Percentiles rank a stretch among this genome's conserved stretches.
These are phyloP conservation scores for Boletus speciosus DNA, from an alignment of 768 basidiomycete genomes.

Conservation along the genomic window DNA sequence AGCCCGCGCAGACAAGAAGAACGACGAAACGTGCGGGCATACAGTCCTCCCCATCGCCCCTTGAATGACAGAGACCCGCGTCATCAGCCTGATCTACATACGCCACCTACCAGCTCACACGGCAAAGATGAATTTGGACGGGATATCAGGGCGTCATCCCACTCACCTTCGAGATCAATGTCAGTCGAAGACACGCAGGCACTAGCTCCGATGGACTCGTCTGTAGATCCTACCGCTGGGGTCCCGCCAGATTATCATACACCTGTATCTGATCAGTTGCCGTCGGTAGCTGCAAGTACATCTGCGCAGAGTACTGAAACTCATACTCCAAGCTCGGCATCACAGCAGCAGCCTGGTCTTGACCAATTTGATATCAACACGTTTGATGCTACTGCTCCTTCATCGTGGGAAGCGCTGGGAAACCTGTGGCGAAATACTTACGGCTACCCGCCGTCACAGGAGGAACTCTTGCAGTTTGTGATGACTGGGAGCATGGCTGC, in stretches of 20 bases:
- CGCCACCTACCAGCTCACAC: conserved; percentile 28
- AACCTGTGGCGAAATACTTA: conserved; percentile 72
- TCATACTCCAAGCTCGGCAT: conserved; percentile 34
- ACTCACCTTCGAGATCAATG: conserved; percentile 29
- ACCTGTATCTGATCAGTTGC: conserved; percentile 37
- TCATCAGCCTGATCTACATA: conserved; percentile 24
- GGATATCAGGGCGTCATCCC: conserved; percentile 62
- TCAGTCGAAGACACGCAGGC: conserved; percentile 25
- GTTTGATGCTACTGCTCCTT: conserved; percentile 71
- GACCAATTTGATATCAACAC: conserved; percentile 65
- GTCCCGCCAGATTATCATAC: conserved; percentile 48
- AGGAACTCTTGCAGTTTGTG: conserved; percentile 75
- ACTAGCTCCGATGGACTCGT: conserved; percentile 32
- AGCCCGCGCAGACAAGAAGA: conserved; percentile 64
- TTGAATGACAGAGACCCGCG: conserved; percentile 30
- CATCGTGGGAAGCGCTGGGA: conserved; percentile 79
- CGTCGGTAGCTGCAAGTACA: conserved; percentile 55
- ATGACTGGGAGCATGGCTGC: conserved; percentile 37
- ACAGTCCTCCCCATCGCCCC: conserved; percentile 58
- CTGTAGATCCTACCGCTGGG: conserved; percentile 43
- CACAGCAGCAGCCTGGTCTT: conserved; percentile 46
- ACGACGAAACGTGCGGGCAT: conserved; percentile 49
- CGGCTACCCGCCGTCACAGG: conserved; percentile 65
- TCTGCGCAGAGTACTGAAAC: conserved; percentile 43
- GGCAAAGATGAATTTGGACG: conserved; percentile 86